Evolutionary conservation across 495 filamentous ascomycete genomes (phyloP).

Genomic region (Sphaerosporella brunnea): DNA sequence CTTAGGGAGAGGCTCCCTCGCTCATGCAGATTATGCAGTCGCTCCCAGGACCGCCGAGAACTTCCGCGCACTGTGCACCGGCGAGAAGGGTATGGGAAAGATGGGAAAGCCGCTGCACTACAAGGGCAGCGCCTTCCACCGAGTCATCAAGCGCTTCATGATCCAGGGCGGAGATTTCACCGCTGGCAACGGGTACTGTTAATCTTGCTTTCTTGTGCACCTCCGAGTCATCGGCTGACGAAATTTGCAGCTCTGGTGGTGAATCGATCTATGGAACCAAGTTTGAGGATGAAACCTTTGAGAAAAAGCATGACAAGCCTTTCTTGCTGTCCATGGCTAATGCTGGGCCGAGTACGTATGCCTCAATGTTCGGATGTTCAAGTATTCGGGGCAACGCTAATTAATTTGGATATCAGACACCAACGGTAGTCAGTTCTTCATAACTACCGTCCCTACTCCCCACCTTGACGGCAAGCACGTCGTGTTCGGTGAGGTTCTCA

Average conservation of each 20-base stretch:
- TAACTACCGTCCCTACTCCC: slow-evolving; percentile 82
- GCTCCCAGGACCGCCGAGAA: slow-evolving; percentile 91
- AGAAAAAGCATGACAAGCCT: slow-evolving; percentile 79
- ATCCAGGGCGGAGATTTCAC: slow-evolving; percentile 99
- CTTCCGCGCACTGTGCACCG: slow-evolving; percentile 92
- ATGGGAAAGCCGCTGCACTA: slow-evolving; percentile 75
- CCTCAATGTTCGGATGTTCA: no score
- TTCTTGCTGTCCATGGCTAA: slow-evolving; percentile 97
- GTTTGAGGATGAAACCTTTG: slow-evolving; percentile 95
- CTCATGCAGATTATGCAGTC: no score
- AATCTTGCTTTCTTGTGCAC: no score
- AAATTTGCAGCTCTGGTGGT: slow-evolving; percentile 62
- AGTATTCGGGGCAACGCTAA: no score
- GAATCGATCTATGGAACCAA: slow-evolving; percentile 97
- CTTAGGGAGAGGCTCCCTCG: no score
- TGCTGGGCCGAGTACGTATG: slow-evolving; percentile 65
- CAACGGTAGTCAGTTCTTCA: slow-evolving; percentile 96
- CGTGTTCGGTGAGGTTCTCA: slow-evolving; percentile 89
- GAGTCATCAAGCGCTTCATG: slow-evolving; percentile 97
- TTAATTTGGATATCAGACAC: no score
- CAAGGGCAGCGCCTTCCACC: slow-evolving; percentile 73
- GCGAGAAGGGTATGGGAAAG: slow-evolving; percentile 67
- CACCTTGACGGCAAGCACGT: slow-evolving; percentile 96
- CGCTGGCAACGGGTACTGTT: slow-evolving; percentile 60
- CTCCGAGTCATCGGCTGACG: no score